Percentiles rank a stretch among this genome's conserved stretches.
These are phyloP conservation scores for Phellopilus nigrolimitatus DNA, from an alignment of 1,284 basidiomycete species.

Conservation along the genomic window DNA sequence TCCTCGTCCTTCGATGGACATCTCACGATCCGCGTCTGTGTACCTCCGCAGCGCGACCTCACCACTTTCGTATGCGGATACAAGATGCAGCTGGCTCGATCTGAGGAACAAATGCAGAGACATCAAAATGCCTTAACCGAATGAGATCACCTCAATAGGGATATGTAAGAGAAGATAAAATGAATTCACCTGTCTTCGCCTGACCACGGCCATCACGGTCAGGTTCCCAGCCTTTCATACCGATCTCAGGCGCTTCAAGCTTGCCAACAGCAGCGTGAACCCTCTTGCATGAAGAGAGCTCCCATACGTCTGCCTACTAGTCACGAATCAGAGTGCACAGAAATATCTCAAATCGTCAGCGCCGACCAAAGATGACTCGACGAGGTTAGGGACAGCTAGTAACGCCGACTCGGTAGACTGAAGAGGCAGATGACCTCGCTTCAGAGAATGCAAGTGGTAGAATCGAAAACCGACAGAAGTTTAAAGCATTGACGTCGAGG, in stretches of 20 bases:
- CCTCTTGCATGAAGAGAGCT: conserved; percentile 55
- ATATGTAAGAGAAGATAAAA: background rate
- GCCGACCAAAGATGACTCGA: conserved; percentile 78
- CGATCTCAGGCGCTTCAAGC: conserved; percentile 24
- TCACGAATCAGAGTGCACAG: conserved; percentile 10
- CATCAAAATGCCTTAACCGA: conserved; percentile 74
- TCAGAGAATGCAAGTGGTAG: conserved; percentile 25
- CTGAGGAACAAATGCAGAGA: conserved; percentile 60
- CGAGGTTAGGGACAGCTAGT: conserved; percentile 78
- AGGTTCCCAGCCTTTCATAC: conserved; percentile 25
- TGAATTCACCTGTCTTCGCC: conserved; percentile 38
- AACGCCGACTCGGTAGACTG: conserved; percentile 38
- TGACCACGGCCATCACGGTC: conserved; percentile 43
- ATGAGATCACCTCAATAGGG: background rate
- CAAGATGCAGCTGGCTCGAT: conserved; percentile 44
- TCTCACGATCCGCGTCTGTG: conserved; percentile 33
- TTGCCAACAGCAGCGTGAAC: conserved; percentile 79
- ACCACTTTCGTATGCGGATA: conserved; percentile 82
- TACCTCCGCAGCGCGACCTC: conserved; percentile 62
- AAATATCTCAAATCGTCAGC: background rate
- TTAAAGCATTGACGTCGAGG: conserved; percentile 83
- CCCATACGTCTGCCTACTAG: conserved; percentile 74
- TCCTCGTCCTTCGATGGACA: conserved; percentile 64
- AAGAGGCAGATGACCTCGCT: conserved; percentile 17
- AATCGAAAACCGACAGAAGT: conserved; percentile 81